phyloP scores from a whole-genome alignment of 306 rosid species.

The Ormosia emarginata region DNA sequence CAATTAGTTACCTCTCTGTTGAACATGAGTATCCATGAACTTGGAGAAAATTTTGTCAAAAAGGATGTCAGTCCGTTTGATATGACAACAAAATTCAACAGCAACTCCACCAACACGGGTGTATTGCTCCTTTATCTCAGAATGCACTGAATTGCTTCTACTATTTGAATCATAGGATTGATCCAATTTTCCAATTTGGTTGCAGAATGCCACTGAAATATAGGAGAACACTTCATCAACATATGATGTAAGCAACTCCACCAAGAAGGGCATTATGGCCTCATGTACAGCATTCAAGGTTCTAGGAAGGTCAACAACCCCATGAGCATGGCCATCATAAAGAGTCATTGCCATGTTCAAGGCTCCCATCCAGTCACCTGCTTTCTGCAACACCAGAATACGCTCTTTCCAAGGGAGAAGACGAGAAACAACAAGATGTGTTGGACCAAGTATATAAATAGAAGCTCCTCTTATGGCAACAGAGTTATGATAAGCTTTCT shows the following conservation, averaged over 20 bases:
- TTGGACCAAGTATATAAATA: constrained; percentile 80
- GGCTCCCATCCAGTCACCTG: constrained; percentile 99
- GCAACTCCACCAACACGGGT: constrained; percentile 98
- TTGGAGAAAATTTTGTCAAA: constrained; percentile 91
- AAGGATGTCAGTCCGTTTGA: constrained; percentile 88
- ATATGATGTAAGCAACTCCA: constrained; percentile 85
- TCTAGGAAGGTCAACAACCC: constrained; percentile 93
- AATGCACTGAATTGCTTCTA: constrained; percentile 56
- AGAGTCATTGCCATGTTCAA: constrained; percentile 94
- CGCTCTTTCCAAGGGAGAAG: constrained; percentile 99
- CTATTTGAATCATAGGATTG: constrained; percentile 38
- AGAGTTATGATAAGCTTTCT: constrained; percentile 89
- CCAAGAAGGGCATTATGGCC: constrained; percentile 85
- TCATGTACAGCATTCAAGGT: constrained; percentile 85
- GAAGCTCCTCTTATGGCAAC: constrained; percentile 93
- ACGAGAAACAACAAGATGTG: constrained; percentile 73
- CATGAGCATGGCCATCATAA: constrained; percentile 94
- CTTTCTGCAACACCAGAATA: constrained; percentile 73
- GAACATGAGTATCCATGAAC: constrained; percentile 64
- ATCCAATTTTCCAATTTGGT: constrained; percentile 72
- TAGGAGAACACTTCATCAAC: constrained; percentile 97
- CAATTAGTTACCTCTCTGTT: constrained; percentile 71
- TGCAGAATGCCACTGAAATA: constrained; percentile 89
- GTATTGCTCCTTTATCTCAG: constrained; percentile 91
- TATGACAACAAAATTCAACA: constrained; percentile 95